Conservation (phyloP, 345 rosid genomes). For the Salix arbutifolia region DNA sequence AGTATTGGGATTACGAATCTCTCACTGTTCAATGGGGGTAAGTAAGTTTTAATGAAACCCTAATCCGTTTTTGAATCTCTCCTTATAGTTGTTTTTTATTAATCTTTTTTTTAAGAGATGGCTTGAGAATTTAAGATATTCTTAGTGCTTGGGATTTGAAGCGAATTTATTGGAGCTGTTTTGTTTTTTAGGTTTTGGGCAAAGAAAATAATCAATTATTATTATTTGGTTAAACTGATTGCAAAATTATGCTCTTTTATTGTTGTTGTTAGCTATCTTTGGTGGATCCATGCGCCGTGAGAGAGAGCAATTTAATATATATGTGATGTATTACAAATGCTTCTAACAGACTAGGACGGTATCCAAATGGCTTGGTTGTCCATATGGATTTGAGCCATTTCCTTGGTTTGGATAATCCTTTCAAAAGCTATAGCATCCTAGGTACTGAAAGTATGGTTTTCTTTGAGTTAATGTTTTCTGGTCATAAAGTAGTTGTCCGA, state of each 20-base stretch:
- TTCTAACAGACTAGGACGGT: background rate
- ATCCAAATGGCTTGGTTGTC: background rate
- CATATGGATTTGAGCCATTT: background rate
- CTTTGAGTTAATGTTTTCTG: background rate
- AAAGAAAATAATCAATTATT: too few species aligned
- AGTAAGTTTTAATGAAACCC: constrained; percentile 7
- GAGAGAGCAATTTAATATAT: background rate
- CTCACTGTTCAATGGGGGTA: constrained; percentile 74
- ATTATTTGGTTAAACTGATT: too few species aligned
- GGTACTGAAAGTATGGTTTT: background rate
- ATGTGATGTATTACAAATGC: background rate
- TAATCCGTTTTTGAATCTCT: background rate
- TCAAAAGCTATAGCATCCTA: background rate
- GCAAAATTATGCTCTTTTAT: too few species aligned
- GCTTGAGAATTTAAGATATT: background rate
- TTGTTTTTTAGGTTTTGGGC: background rate
- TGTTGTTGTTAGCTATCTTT: too few species aligned
- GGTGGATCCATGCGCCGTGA: background rate
- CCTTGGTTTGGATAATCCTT: background rate
- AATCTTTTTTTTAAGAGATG: background rate
- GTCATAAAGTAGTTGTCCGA: background rate
- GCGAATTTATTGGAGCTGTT: background rate
- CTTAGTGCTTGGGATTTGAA: background rate
- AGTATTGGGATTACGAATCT: constrained; percentile 57
- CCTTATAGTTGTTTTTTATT: background rate